Evolutionary conservation across 2,329 filamentous ascomycete species (phyloP).

Genomic region (Coniochaeta ligniaria): DNA sequence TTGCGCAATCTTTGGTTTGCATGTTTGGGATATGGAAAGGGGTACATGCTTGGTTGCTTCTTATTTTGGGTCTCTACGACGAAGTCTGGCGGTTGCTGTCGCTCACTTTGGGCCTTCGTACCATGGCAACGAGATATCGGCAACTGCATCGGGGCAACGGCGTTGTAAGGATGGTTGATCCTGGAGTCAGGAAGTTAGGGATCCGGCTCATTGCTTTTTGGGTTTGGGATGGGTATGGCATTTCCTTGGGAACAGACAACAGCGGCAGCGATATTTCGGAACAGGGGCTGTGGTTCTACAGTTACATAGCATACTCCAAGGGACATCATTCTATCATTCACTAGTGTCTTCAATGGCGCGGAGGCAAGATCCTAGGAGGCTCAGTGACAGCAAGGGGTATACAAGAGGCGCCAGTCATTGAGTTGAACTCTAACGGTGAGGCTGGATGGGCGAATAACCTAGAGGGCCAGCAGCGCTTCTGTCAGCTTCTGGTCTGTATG

Average conservation of each 20-base stretch:
- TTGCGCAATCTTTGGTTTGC: too few relatives aligned
- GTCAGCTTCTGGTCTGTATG: too few relatives aligned
- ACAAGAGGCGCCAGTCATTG: slow-evolving; percentile 9
- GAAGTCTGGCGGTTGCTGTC: neutral
- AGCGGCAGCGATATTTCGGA: too few relatives aligned
- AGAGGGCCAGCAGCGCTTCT: slow-evolving; percentile 31
- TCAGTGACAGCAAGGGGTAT: slow-evolving; percentile 23
- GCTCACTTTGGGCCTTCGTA: neutral
- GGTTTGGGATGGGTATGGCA: too few relatives aligned
- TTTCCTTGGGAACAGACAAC: too few relatives aligned
- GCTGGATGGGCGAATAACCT: neutral
- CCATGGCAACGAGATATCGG: neutral
- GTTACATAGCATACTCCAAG: too few relatives aligned
- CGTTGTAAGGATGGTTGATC: neutral
- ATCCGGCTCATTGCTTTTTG: too few relatives aligned
- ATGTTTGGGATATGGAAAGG: too few relatives aligned
- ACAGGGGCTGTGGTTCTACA: too few relatives aligned
- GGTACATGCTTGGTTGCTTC: too few relatives aligned
- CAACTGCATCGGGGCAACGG: neutral
- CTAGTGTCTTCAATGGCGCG: slow-evolving; percentile 24
- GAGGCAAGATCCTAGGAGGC: slow-evolving; percentile 29
- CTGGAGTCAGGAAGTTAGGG: neutral
- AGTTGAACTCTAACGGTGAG: slow-evolving; percentile 15
- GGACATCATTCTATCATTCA: too few relatives aligned
- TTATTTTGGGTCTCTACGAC: neutral